Conservation (phyloP, 805 yeast species). For the Zygotorulaspora sp. region DNA sequence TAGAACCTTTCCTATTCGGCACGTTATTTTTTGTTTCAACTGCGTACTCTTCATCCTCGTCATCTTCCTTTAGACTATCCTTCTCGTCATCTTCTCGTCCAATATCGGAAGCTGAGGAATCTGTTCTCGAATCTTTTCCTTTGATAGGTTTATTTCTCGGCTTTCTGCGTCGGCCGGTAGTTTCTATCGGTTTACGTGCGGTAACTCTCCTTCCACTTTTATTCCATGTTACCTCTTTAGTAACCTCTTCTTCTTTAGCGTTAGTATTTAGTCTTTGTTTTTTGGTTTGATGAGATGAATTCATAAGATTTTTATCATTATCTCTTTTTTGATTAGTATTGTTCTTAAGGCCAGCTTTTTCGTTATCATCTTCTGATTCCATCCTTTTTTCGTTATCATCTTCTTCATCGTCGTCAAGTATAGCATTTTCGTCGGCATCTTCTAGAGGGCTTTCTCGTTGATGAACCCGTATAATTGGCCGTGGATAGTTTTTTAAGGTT, state of each 20-base stretch:
- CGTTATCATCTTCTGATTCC: slow-evolving; percentile 3
- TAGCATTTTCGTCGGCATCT: slow-evolving; percentile 20
- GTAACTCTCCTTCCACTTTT: slow-evolving; percentile 33
- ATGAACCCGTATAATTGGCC: slow-evolving; percentile 29
- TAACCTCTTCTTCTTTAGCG: slow-evolving; percentile 5
- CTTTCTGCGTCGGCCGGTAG: slow-evolving; percentile 11
- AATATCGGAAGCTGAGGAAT: not conserved
- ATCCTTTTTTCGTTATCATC: slow-evolving; percentile 8
- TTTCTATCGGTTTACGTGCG: slow-evolving; percentile 17
- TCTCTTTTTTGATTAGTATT: not conserved
- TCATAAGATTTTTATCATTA: slow-evolving; percentile 1
- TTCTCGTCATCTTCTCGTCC: slow-evolving; percentile 9
- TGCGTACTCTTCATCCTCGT: slow-evolving; percentile 16
- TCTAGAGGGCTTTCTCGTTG: slow-evolving; percentile 19
- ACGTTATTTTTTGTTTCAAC: slow-evolving; percentile 17
- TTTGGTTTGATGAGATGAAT: not conserved
- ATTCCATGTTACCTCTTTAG: slow-evolving; percentile 34
- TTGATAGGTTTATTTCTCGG: slow-evolving; percentile 3
- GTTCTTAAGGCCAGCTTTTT: not conserved
- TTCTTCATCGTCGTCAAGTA: slow-evolving; percentile 20
- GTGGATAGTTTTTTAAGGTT: slow-evolving; percentile 17
- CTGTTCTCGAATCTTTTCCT: not conserved
- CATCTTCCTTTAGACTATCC: slow-evolving; percentile 14
- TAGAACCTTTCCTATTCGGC: slow-evolving; percentile 17
- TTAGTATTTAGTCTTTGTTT: not conserved